These are phyloP conservation scores for Trichocomaceae sp. DNA, from an alignment of 2,329 filamentous ascomycete species.

Conservation along the genomic window DNA sequence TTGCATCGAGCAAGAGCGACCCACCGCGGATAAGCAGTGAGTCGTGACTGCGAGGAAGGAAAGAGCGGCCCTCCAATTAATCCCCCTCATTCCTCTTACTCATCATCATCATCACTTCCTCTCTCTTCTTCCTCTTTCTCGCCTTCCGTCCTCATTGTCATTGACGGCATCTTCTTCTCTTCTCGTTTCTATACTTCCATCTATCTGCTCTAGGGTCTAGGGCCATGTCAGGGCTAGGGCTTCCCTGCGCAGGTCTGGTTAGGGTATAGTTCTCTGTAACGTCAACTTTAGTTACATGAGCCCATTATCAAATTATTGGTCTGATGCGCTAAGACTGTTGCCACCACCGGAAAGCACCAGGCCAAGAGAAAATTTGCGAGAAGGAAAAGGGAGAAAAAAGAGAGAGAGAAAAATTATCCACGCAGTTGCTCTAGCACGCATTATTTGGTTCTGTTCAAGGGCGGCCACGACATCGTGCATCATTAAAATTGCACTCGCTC, in stretches of 20 bases:
- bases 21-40: not conserved
- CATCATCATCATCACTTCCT: not conserved
- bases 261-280: not conserved
- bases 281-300: constrained; percentile 10
- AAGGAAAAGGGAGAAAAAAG: not conserved
- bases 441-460: not conserved
- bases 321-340: constrained; percentile 7
- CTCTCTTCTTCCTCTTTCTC: not conserved
- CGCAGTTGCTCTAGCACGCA: not conserved
- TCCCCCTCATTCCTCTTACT: not conserved
- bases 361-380: not conserved
- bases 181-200: not conserved
- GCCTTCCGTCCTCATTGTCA: not conserved
- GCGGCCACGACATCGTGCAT: constrained; percentile 9
- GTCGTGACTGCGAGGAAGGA: not conserved
- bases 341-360: constrained; percentile 6
- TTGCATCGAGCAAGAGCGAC: not conserved
- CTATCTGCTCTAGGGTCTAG: not conserved
- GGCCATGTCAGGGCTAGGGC: not conserved
- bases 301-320: constrained; percentile 11
- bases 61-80: constrained; percentile 4
- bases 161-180: not conserved
- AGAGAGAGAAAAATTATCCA: not conserved
- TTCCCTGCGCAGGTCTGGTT: not conserved
- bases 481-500: constrained; percentile 2